A percentile compares a stretch with the other conserved stretches of the same genome.
Evolutionary conservation across 495 filamentous ascomycete species (phyloP).

Genomic region (Neurospora hispaniola): DNA sequence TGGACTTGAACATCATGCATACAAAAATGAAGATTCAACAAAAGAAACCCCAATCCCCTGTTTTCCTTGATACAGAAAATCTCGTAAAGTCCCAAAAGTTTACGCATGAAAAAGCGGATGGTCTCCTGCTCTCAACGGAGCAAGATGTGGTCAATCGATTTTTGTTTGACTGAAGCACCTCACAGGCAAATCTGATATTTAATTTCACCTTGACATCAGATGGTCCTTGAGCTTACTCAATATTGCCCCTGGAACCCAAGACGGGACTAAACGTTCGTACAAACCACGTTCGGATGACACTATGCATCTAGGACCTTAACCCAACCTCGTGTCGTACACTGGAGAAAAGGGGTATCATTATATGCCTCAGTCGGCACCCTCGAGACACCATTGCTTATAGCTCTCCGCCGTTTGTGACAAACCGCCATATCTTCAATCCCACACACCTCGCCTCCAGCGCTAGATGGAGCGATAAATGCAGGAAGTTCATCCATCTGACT

Average conservation of each 20-base stretch:
- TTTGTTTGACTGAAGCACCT: neutral
- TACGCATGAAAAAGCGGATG: neutral
- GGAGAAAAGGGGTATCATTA: neutral
- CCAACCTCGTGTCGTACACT: neutral
- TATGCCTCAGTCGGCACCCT: neutral
- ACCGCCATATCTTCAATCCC: neutral
- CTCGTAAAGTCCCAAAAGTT: neutral
- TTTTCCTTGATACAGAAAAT: neutral
- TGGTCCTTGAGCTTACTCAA: neutral
- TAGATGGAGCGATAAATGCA: neutral
- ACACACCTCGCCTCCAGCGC: neutral
- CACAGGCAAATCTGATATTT: neutral
- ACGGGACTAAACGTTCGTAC: neutral
- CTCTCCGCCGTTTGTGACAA: neutral
- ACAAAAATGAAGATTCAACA: neutral
- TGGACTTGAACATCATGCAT: neutral
- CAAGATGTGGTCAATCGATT: neutral
- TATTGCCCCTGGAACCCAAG: neutral
- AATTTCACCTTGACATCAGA: neutral
- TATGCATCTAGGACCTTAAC: neutral
- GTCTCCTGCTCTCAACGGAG: neutral
- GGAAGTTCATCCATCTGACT: neutral
- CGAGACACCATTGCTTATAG: neutral
- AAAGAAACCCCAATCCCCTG: neutral
- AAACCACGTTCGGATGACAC: neutral